Evolutionary conservation across 2,329 filamentous ascomycete species (phyloP), one percentile per base, ranked within the genome.

Genomic region (Penicillium sp.): DNA sequence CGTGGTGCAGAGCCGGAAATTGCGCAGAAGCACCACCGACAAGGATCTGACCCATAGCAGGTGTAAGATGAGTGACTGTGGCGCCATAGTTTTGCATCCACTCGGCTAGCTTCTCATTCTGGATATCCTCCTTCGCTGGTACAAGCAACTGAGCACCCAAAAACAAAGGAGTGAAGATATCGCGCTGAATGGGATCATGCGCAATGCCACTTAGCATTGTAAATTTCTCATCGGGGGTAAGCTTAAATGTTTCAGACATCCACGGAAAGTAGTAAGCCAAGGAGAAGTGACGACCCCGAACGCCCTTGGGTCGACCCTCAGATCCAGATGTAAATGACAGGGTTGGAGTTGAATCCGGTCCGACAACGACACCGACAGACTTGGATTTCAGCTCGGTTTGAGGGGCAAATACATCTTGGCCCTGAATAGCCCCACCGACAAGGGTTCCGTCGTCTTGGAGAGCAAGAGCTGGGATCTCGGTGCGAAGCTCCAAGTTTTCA

Each of bases 1-100:
- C 87, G 40, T 79, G 73, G 41, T 82, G 74, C n/a, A 96, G 71
- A 9, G 75, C 72, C 1, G 86, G 83, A 55, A 95, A 93, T 49
- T 84, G 65, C 0, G 85, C 80, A 2, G 70, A 81, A 15, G 87
- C 84, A 50, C 85, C 86, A 29, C 88, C 89, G n/a, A 90, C 82
- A 2, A 96, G 70, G 44, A 96, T 92, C 54, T 95, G 86, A 38
- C 89, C 89, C 89, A 96, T 95, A 40, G 92, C 92, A 7, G 92
- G 92, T 1, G 92, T 98, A 26, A 96, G 68, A 64, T 96, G 92
- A 9, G 84, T 87, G 13, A 88, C 84, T 11, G 82, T 94, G 2
- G 84, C 79, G 38, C 75, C 68, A 56, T 84, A 77, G 35, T 82
- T 77, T 35, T 74, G 72, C 75, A 95, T 86, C 92, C 92, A 98